Evolutionary conservation across 495 filamentous ascomycete species (phyloP), one percentile per base, ranked within the genome.

Genomic region (Daldinia concentrica): DNA sequence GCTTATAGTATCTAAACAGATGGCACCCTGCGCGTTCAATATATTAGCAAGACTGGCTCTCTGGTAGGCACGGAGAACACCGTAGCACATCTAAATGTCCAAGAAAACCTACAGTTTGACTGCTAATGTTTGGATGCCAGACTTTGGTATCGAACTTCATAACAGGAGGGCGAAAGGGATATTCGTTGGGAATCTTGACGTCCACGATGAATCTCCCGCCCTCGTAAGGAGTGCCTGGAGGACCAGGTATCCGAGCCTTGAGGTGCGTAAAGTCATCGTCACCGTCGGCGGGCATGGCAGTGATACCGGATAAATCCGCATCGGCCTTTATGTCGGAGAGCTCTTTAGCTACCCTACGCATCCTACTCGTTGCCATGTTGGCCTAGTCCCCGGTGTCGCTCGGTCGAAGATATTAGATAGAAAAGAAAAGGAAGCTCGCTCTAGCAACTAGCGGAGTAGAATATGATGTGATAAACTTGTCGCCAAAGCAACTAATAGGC

Each of bases 111-210:
- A 97, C 94, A 56, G 95, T 99, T 79, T 97, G 92, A 75, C 91
- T 94, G 86, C 90, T 94, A 81, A 99, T 88, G 80, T 99, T 99
- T 36, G 95, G 95, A 81, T 99, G 95, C 96, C 96, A 99, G 64
- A 99, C 90, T 79, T 91, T 96, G 73, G 96, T 99, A 71, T 91
- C 87, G 70, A 99, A 98, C 77, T 89, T 92, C 93, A 98, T 98
- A 36, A 89, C 79, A 9, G 96, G 95, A 12, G 95, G 94, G 48
- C 91, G 89, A 82, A 99, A 99, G 1, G 95, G 95, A 76, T 99
- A 99, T 62, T 95, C 93, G 50, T 84, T 86, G 1, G 94, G 94
- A 51, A 99, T 94, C 72, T 84, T 85, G 76, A 99, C 93, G 76
- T 97, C 93, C 65, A 99, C 88, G 26, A 85, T 79, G 77, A 89